Conservation (phyloP, 176 grass and related monocot genomes). For the Pontederia crassipes region DNA sequence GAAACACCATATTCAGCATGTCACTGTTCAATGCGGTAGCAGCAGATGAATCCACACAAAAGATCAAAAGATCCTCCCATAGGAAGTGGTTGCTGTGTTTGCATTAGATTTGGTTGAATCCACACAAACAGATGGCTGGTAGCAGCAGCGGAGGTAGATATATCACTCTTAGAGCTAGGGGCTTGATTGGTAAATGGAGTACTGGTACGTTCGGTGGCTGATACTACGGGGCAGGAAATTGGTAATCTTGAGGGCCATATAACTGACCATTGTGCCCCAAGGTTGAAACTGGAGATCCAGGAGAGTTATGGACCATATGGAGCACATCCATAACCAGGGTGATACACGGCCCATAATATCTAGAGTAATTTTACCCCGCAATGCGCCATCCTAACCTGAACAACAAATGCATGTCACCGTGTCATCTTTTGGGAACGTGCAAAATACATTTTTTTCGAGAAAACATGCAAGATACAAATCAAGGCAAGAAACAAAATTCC, state of each 20-base stretch:
- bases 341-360: slow-evolving; percentile 48
- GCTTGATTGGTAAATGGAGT: slow-evolving; percentile 1
- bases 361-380: slow-evolving; percentile 5
- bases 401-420: no score
- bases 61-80: no score
- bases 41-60: no score
- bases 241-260: slow-evolving; percentile 57
- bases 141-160: slow-evolving; percentile 15
- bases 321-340: slow-evolving; percentile 39
- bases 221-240: slow-evolving; percentile 17
- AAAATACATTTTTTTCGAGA: no score
- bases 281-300: slow-evolving; percentile 30
- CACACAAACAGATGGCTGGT: neutral
- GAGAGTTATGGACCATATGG: slow-evolving; percentile 38
- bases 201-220: neutral
- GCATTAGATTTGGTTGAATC: slow-evolving; percentile 1
- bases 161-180: neutral
- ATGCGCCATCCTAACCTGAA: slow-evolving; percentile 7
- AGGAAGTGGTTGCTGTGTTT: no score
- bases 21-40: no score
- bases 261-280: slow-evolving; percentile 41
- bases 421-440: no score
- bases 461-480: no score
- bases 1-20: no score
- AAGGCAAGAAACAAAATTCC: no score